These are phyloP conservation scores for Vitis rotundifolia DNA, from an alignment of 164 flowering plant genomes.

Conservation along the genomic window DNA sequence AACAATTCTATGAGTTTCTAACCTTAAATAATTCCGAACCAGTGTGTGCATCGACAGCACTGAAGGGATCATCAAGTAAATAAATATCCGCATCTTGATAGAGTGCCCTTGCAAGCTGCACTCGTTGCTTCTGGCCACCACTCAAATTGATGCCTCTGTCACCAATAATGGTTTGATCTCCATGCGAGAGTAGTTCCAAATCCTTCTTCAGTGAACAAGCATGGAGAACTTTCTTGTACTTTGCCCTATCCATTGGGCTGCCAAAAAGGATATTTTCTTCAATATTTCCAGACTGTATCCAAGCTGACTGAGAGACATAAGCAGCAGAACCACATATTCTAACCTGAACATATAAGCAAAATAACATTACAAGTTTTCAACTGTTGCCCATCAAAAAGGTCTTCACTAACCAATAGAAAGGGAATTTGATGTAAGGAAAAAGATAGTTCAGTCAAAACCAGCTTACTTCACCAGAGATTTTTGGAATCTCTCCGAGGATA, in stretches of 20 bases:
- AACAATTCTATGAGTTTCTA: slow-evolving; percentile 5
- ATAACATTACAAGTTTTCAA: background rate
- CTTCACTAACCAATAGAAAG: background rate
- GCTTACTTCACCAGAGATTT: slow-evolving; percentile 87
- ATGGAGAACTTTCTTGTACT: slow-evolving; percentile 80
- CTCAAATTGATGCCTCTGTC: slow-evolving; percentile 98
- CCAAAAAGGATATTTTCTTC: slow-evolving; percentile 98
- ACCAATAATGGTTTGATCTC: slow-evolving; percentile 97
- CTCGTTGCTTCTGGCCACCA: slow-evolving; percentile 99
- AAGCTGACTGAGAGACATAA: slow-evolving; percentile 96
- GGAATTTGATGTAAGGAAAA: background rate
- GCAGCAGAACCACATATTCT: slow-evolving; percentile 88
- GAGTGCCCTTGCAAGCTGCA: slow-evolving; percentile 97
- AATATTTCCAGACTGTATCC: slow-evolving; percentile 98
- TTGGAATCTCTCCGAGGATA: slow-evolving; percentile 97
- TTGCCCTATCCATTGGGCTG: slow-evolving; percentile 82
- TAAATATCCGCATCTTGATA: slow-evolving; percentile 98
- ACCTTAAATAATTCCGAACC: slow-evolving; percentile 92
- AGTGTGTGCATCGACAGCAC: slow-evolving; percentile 99
- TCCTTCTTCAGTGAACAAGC: slow-evolving; percentile 93
- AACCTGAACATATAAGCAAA: slow-evolving; percentile 47
- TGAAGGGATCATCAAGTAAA: slow-evolving; percentile 97
- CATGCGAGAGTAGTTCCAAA: slow-evolving; percentile 89
- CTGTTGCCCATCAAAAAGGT: background rate
- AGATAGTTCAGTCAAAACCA: background rate